Conservation (phyloP, 2,329 filamentous ascomycete species). For the Aureobasidium sp. region DNA sequence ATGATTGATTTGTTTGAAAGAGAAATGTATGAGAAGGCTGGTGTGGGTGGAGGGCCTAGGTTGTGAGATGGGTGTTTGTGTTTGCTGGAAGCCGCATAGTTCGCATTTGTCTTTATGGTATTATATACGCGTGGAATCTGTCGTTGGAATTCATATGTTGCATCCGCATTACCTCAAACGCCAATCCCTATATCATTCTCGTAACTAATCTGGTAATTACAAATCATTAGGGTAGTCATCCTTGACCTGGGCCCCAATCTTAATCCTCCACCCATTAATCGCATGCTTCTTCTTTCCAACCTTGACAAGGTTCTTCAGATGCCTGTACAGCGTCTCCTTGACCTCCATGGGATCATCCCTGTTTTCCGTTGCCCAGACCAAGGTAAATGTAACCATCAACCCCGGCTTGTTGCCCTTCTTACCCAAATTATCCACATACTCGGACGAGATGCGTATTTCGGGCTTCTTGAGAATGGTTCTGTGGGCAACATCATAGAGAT, state of each 20-base stretch:
- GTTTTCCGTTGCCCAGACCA: constrained; percentile 1
- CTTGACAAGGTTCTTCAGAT: constrained; percentile 39
- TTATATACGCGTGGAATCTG: too few species aligned
- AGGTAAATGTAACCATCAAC: constrained; percentile 3
- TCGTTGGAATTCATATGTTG: too few species aligned
- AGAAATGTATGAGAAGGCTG: constrained; percentile 31
- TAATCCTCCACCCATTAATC: constrained; percentile 30
- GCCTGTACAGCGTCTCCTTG: constrained; percentile 30
- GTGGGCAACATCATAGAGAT: not conserved
- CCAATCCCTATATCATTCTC: too few species aligned
- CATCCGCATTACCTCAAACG: too few species aligned
- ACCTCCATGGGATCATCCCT: constrained; percentile 13
- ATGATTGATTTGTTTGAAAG: constrained; percentile 34
- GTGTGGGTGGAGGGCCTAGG: not conserved
- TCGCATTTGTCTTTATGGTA: too few species aligned
- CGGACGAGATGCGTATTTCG: constrained; percentile 11
- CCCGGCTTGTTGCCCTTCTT: constrained; percentile 7
- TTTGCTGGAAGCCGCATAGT: too few species aligned
- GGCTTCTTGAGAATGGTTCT: constrained; percentile 2
- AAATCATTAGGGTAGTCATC: constrained; percentile 11
- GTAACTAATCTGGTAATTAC: too few species aligned
- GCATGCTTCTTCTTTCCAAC: constrained; percentile 51
- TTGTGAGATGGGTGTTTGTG: not conserved
- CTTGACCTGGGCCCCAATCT: constrained; percentile 20
- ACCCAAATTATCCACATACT: constrained; percentile 13